Evolutionary conservation across 139 green algal genomes (phyloP), one percentile per base, ranked within the genome.

Genomic region (Chlorella sp.): DNA sequence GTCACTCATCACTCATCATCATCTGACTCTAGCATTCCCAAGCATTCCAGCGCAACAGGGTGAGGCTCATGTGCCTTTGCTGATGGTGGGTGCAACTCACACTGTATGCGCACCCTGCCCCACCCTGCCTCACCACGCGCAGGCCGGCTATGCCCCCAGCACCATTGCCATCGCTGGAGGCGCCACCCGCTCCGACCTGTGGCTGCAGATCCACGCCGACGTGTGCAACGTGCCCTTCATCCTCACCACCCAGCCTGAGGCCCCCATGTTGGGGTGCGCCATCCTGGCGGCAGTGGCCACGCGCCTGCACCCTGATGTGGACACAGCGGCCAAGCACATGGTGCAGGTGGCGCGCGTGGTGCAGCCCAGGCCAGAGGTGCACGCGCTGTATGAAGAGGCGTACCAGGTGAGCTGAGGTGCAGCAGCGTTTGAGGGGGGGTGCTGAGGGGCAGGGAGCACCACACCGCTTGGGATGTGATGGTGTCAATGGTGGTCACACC

Each of bases 161-260:
- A 74, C 27, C 22, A 86, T 94, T 27, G 63, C 69, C 5, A 62
- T 85, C 49, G 80, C 80, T 59, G 79, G 73, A 31, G 88, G 87
- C 51, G 77, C 83, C 35, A 91, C 88, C 2, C 69, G 77, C 72
- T 71, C 85, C 74, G 49, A 72, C 2, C 80, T 94, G 29, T 94
- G 91, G 90, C 78, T 94, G 69, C 90, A 96, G 82, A 90, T 91
- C 14, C 88, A 94, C 36, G 91, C 90, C 0, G 91, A 96, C 76
- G 80, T 94, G 23, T 78, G 49, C 29, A 76, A 78, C 42, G 31
- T 92, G 35, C 87, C 88, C 2, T 80, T 94, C 32, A 34, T 84
- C n/a, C 80, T 92, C 22, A 95, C 90, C 17, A 76, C 76, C 51
- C 65, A 78, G 33, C 26, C 71, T 2, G 89, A 96, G 29, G 91